These are phyloP conservation scores for Tetragonia tetragonoides DNA, from an alignment of 148 eudicot genomes.

Conservation along the genomic window DNA sequence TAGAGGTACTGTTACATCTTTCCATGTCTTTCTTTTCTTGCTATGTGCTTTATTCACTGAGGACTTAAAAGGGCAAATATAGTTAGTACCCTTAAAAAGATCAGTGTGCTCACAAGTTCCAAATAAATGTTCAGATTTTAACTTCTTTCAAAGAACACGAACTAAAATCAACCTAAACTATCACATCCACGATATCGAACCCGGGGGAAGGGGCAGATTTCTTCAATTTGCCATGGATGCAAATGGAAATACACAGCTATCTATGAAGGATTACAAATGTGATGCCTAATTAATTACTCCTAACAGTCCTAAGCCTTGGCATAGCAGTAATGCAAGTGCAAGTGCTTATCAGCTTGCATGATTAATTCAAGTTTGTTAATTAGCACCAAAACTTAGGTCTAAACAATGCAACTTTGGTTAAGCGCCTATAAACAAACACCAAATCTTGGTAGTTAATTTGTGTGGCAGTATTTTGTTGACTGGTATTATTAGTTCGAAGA, in stretches of 20 bases:
- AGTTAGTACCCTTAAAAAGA: too few relatives aligned
- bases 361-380: not conserved
- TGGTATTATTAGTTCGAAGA: conserved; percentile 24
- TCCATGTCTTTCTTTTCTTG: not conserved
- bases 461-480: conserved; percentile 31
- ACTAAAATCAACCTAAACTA: not conserved
- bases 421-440: conserved; percentile 18
- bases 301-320: conserved; percentile 11
- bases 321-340: not conserved
- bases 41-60: not conserved
- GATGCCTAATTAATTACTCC: not conserved
- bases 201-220: too few relatives aligned
- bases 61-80: not conserved
- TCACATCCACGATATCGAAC: not conserved
- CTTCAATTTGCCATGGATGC: too few relatives aligned
- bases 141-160: too few relatives aligned
- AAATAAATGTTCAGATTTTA: too few relatives aligned
- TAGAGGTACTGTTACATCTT: conserved; percentile 55
- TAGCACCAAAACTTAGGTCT: not conserved
- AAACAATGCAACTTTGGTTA: not conserved
- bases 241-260: not conserved
- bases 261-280: not conserved
- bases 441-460: conserved; percentile 16
- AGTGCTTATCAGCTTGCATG: not conserved
- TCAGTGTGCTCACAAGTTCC: too few relatives aligned